Evolutionary conservation across 148 eudicot species (phyloP).

Genomic region (Bassia scoparia): DNA sequence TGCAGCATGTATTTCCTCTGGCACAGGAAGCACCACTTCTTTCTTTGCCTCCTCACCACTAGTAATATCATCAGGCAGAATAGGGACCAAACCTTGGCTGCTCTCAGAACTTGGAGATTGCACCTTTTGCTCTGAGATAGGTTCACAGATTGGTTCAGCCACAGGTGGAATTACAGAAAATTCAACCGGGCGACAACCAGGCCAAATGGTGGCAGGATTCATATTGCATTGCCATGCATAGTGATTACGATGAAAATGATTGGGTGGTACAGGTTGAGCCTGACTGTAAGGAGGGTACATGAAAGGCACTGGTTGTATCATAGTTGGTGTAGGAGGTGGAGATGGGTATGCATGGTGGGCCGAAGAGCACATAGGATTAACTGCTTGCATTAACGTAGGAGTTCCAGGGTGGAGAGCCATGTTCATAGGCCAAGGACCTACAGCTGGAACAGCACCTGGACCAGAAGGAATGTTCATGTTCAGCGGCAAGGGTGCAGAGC

Average conservation of each 20-base stretch:
- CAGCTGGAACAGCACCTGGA: conserved; percentile 46
- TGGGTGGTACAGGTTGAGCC: conserved; percentile 59
- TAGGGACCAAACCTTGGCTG: conserved; percentile 36
- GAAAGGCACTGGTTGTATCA: conserved; percentile 74
- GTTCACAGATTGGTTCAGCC: conserved; percentile 56
- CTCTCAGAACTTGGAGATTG: conserved; percentile 41
- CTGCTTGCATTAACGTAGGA: conserved; percentile 42
- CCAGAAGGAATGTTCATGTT: conserved; percentile 59
- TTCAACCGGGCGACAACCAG: conserved; percentile 65
- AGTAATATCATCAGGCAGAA: conserved; percentile 50
- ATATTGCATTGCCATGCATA: conserved; percentile 79
- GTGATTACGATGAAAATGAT: conserved; percentile 65
- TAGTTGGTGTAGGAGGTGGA: conserved; percentile 82
- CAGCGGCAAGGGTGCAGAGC: conserved; percentile 53
- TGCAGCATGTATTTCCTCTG: conserved; percentile 38
- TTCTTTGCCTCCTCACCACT: conserved; percentile 40
- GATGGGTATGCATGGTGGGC: conserved; percentile 83
- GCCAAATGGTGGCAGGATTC: conserved; percentile 58
- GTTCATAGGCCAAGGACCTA: conserved; percentile 85
- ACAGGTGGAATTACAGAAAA: conserved; percentile 58
- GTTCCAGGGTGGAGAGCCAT: conserved; percentile 73
- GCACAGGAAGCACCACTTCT: conserved; percentile 41
- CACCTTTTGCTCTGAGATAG: conserved; percentile 38
- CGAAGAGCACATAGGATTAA: conserved; percentile 61
- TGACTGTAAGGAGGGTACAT: conserved; percentile 87